Evolutionary conservation across 129 eudicot species (phyloP), one percentile per base, ranked within the genome.

Genomic region (Solidago caesia): DNA sequence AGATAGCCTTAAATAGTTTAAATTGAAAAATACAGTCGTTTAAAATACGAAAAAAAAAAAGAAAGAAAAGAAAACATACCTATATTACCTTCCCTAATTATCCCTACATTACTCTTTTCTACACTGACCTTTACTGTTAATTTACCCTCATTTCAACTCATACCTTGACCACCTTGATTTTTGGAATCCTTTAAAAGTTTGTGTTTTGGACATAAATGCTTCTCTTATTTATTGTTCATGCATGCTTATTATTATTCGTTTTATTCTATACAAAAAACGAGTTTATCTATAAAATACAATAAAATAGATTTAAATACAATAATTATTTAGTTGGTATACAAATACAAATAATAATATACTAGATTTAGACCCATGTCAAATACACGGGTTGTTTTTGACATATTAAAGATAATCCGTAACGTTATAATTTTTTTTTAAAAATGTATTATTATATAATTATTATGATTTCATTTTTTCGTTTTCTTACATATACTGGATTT

Each of bases 141-240:
- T 73, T 79, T 79, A 79, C 83, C 78, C 83, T 71, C 61, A 72
- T 79, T 72, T 79, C 82, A 79, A 79, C 65, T 71, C 68, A 33
- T 33, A 2, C 59, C 76, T 77, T 78, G 77, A 78, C 82, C 65
- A 70, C 79, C 83, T 79, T 79, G 79, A 73, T 79, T 79, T 79
- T 79, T 79, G 83, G 83, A 79, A 66, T 73, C 62, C 83, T 65
- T 79, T 73, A 73, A 58, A 72, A 79, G 83, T 73, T 73, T 79
- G 79, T 79, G 79, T 73, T 67, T 79, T 79, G 83, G 83, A 79
- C 83, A 65, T 72, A 73, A 79, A 79, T 79, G 74, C 79, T 47
- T 56, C 78, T 74, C 33, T 79, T 73, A 66, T 79, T 79, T 72
- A 79, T 79, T 72, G 39, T 46, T 44, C 68, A 45, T 41, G 76